Evolutionary conservation across 805 yeast species (phyloP).

Genomic region (Pichia californica): DNA sequence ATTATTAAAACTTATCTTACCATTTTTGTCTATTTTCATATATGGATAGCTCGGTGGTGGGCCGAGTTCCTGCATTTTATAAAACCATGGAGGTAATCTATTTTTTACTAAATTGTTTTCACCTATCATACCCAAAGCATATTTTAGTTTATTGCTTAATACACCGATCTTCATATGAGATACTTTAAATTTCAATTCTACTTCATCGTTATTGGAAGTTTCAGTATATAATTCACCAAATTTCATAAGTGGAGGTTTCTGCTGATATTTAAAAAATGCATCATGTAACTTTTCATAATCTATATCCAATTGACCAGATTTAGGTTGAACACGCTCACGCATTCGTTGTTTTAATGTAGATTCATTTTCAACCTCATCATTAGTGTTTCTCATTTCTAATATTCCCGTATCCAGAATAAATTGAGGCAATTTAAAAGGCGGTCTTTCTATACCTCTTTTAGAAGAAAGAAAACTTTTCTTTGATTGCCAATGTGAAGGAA

Average conservation of each 20-base stretch:
- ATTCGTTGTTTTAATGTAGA: constrained; percentile 61
- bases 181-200: constrained; percentile 29
- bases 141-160: constrained; percentile 52
- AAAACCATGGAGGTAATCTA: constrained; percentile 74
- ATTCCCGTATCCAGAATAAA: constrained; percentile 81
- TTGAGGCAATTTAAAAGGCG: constrained; percentile 71
- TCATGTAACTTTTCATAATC: constrained; percentile 78
- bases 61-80: constrained; percentile 61
- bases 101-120: constrained; percentile 8
- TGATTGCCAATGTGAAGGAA: constrained; percentile 80
- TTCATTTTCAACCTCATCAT: constrained; percentile 36
- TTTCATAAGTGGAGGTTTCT: constrained; percentile 58
- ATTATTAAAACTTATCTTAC: constrained; percentile 28
- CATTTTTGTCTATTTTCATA: constrained; percentile 40
- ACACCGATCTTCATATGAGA: constrained; percentile 51
- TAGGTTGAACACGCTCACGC: constrained; percentile 84
- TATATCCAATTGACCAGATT: constrained; percentile 76
- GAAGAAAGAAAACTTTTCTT: constrained; percentile 70
- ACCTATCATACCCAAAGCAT: constrained; percentile 61
- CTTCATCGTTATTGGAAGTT: constrained; percentile 40
- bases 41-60: constrained; percentile 79
- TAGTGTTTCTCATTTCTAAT: constrained; percentile 70
- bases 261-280: constrained; percentile 80
- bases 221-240: constrained; percentile 80
- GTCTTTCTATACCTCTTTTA: constrained; percentile 57